Evolutionary conservation across 2,329 filamentous ascomycete species (phyloP), one percentile per base, ranked within the genome.

Genomic region (Diplodia mutila): DNA sequence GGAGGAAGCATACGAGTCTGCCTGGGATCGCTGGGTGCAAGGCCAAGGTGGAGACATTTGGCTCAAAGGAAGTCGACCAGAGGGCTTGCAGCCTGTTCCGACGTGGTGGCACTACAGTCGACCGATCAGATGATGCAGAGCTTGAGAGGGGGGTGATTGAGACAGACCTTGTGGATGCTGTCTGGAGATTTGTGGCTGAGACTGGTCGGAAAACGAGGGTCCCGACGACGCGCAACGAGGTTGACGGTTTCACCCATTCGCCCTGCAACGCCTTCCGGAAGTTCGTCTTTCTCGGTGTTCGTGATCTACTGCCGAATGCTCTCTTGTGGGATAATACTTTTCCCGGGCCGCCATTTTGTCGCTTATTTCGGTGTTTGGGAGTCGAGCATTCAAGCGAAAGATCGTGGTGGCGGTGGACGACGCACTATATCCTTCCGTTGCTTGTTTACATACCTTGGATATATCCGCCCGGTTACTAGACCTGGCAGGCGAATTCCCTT

Each of bases 11-110:
- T 99, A 97, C 77, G 89, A 91, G 71, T 87, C 91, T 76, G 93
- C 94, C 21, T 99, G 95, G 95, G 85, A 85, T 73, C 87, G 88
- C 75, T 99, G 95, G 94, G 93, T 94, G 48, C 84, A 83, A 49
- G 94, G 93, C 14, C 87, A 93, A 79, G 90, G 91, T n/a, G 94
- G 94, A 9, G 95, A 99, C 82, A 97, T 99, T 71, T 95, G 93
- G 85, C 85, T 99, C 76, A 73, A 77, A 34, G 66, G 66, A 25
- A 67, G 66, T 37, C 48, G 66, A n/a, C 65, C 65, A 12, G 14
- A 34, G 18, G 53, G 53, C 27, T 32, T 48, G 27, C 52, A 48
- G 21, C 29, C 52, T 34, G 64, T 57, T 34, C 64, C 64, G 6
- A n/a, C 23, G 2, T 66, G 64, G 64, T 66, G 64, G 64, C 27